These are phyloP conservation scores for Trypanosoma brucei DNA, from an alignment of 208 protist genomes.

Conservation along the genomic window DNA sequence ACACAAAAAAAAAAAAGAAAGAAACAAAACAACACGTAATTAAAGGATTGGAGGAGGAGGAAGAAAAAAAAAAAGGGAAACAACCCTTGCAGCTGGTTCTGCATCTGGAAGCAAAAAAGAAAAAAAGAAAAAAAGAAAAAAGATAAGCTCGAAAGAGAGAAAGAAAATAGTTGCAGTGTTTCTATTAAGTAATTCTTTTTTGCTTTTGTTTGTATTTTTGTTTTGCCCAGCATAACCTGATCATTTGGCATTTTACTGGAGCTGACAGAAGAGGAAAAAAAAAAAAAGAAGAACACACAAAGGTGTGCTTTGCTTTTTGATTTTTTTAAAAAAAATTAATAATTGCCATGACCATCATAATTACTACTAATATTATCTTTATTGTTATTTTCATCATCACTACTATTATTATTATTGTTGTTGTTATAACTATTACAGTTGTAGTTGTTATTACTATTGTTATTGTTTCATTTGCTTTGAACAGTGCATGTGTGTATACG, in stretches of 20 bases:
- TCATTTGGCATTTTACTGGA: neutral
- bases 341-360: too few relatives aligned
- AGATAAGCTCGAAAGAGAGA: neutral
- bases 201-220: neutral
- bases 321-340: neutral
- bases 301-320: neutral
- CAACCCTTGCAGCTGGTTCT: neutral
- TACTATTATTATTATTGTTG: too few relatives aligned
- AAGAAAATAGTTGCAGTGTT: neutral
- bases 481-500: too few relatives aligned
- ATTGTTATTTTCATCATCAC: too few relatives aligned
- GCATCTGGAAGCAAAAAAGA: neutral
- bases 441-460: too few relatives aligned
- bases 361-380: too few relatives aligned
- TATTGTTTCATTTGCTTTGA: too few relatives aligned
- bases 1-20: constrained; percentile 7
- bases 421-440: too few relatives aligned
- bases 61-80: constrained; percentile 1
- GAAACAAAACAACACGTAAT: neutral
- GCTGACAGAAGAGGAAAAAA: constrained; percentile 8
- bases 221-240: neutral
- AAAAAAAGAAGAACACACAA: constrained; percentile 8
- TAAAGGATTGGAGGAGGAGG: neutral
- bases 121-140: constrained; percentile 16
- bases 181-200: neutral